Conservation (phyloP, 371 early-diverging fungal species). For the Mortierella sp. region DNA sequence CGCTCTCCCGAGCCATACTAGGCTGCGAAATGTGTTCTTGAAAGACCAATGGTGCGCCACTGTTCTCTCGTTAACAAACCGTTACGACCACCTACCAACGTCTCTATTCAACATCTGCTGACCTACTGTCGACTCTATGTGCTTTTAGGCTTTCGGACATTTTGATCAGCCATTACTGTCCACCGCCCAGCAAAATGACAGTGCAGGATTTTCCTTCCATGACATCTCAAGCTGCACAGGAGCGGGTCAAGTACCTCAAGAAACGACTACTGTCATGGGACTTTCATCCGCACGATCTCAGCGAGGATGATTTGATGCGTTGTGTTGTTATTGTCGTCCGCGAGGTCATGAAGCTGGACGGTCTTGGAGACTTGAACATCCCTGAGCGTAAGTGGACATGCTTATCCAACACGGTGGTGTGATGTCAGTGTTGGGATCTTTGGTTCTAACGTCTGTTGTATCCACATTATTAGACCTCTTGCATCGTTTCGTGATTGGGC, state of each 20-base stretch:
- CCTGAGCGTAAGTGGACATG: slow-evolving; percentile 62
- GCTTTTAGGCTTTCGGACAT: slow-evolving; percentile 42
- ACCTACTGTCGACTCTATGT: not conserved
- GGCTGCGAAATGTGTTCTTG: slow-evolving; percentile 45
- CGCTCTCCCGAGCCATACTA: slow-evolving; percentile 36
- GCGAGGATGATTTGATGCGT: slow-evolving; percentile 71
- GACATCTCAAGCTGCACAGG: slow-evolving; percentile 41
- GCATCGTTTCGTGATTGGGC: slow-evolving; percentile 68
- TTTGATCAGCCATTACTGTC: slow-evolving; percentile 44
- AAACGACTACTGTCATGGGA: slow-evolving; percentile 70
- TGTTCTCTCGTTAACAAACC: no score
- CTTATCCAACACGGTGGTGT: not conserved
- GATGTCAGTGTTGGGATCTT: not conserved
- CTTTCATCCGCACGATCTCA: slow-evolving; percentile 73
- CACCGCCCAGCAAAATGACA: slow-evolving; percentile 35
- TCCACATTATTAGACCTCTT: slow-evolving; percentile 56
- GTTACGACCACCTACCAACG: not conserved
- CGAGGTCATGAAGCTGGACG: slow-evolving; percentile 67
- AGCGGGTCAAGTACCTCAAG: slow-evolving; percentile 58
- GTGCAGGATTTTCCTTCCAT: slow-evolving; percentile 41
- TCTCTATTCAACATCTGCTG: not conserved
- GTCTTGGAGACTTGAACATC: slow-evolving; percentile 60
- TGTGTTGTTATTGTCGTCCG: slow-evolving; percentile 73
- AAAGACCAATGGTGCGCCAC: slow-evolving; percentile 54
- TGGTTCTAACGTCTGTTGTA: no score